These are phyloP conservation scores for Fonsecaea multimorphosa DNA, from an alignment of 2,329 filamentous ascomycete genomes.

Conservation along the genomic window DNA sequence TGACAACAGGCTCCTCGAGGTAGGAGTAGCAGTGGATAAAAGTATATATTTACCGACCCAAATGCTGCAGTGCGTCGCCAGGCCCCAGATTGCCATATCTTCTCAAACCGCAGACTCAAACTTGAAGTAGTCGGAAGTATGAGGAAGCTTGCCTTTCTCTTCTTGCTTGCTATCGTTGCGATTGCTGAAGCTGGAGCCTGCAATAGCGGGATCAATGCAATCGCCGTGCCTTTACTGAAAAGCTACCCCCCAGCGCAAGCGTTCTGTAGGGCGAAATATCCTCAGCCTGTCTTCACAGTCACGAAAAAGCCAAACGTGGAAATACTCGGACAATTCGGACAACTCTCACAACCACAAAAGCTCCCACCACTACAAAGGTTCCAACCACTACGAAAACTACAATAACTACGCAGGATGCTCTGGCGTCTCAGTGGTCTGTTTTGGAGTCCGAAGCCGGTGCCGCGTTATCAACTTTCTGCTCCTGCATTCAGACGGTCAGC, in stretches of 20 bases:
- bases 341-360: neutral
- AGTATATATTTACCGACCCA: neutral
- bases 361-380: neutral
- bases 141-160: neutral
- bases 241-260: slow-evolving; percentile 5
- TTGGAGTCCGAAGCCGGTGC: neutral
- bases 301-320: neutral
- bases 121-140: slow-evolving; percentile 1
- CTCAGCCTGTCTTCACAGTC: neutral
- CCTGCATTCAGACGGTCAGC: slow-evolving; percentile 5
- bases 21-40: neutral
- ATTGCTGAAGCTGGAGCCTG: slow-evolving; percentile 7
- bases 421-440: slow-evolving; percentile 9
- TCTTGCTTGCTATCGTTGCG: neutral
- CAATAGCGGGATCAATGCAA: slow-evolving; percentile 1
- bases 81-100: neutral
- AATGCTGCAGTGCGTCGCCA: neutral
- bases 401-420: neutral
- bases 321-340: slow-evolving; percentile 1
- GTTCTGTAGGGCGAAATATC: slow-evolving; percentile 13
- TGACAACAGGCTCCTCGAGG: neutral
- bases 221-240: slow-evolving; percentile 6
- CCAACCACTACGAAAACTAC: neutral
- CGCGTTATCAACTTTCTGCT: slow-evolving; percentile 9
- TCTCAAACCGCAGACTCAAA: neutral